phyloP scores from a whole-genome alignment of 768 basidiomycete species.

The Podaxis mareebaensis region DNA sequence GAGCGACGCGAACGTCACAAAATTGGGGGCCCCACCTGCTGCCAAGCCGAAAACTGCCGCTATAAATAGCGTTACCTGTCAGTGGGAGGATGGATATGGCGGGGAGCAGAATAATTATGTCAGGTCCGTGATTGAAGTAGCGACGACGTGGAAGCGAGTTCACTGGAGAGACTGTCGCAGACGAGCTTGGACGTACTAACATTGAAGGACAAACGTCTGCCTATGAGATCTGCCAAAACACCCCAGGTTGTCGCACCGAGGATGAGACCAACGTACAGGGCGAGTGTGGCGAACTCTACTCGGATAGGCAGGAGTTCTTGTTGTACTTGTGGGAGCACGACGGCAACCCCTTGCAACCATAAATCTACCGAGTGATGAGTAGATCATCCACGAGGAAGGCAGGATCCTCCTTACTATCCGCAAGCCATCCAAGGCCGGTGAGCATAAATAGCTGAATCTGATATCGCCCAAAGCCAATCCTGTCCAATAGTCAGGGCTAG shows the following conservation, averaged over 20 bases:
- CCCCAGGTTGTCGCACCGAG: slow-evolving; percentile 52
- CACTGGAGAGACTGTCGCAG: not conserved
- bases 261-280: slow-evolving; percentile 50
- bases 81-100: not conserved
- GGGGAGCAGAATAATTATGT: not conserved
- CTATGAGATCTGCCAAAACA: slow-evolving; percentile 48
- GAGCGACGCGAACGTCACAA: slow-evolving; percentile 49
- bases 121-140: not conserved
- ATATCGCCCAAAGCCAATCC: slow-evolving; percentile 52
- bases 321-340: slow-evolving; percentile 44
- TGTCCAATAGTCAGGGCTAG: slow-evolving; percentile 18
- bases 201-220: slow-evolving; percentile 47
- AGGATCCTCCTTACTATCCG: slow-evolving; percentile 39
- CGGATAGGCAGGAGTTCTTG: slow-evolving; percentile 42
- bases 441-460: slow-evolving; percentile 48
- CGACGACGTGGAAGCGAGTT: not conserved
- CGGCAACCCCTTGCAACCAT: slow-evolving; percentile 49
- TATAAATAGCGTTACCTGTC: slow-evolving; percentile 67
- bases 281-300: slow-evolving; percentile 46
- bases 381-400: not conserved
- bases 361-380: slow-evolving; percentile 27
- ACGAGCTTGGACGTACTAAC: slow-evolving; percentile 16
- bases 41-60: slow-evolving; percentile 65
- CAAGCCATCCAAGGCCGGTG: slow-evolving; percentile 49
- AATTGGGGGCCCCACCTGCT: slow-evolving; percentile 60